Evolutionary conservation across 169 alveolate species (phyloP).

Genomic region (Amoebophrya sp.): DNA sequence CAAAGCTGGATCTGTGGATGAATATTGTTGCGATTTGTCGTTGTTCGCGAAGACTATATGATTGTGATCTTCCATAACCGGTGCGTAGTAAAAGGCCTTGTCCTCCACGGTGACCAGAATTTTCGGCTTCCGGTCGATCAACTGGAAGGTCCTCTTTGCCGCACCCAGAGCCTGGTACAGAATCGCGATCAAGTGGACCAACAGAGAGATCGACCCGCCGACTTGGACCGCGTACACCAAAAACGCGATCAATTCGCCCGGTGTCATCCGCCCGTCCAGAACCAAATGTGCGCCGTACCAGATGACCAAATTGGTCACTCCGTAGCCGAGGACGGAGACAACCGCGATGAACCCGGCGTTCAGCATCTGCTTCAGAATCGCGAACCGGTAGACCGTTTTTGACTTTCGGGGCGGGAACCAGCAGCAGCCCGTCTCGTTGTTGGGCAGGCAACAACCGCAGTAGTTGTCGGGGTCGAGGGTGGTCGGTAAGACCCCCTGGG

Average conservation of each 20-base stretch:
- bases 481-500: background rate
- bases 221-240: background rate
- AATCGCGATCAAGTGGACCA: background rate
- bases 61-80: background rate
- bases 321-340: background rate
- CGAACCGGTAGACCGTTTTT: background rate
- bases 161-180: background rate
- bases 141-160: background rate
- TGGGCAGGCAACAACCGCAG: background rate
- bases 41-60: background rate
- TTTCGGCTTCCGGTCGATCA: background rate
- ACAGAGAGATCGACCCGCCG: background rate
- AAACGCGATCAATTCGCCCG: background rate
- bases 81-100: too few species aligned
- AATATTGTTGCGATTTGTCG: background rate
- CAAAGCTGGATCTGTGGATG: too few species aligned
- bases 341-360: background rate
- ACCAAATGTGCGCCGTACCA: conserved; percentile 39
- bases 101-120: background rate
- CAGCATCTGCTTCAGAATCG: background rate
- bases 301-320: background rate
- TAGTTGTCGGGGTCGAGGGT: background rate
- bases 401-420: conserved; percentile 11
- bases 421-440: background rate
- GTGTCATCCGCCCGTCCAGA: conserved; percentile 23